Conservation (phyloP, 2,329 filamentous ascomycete genomes). For the Leptographium wingfieldii region DNA sequence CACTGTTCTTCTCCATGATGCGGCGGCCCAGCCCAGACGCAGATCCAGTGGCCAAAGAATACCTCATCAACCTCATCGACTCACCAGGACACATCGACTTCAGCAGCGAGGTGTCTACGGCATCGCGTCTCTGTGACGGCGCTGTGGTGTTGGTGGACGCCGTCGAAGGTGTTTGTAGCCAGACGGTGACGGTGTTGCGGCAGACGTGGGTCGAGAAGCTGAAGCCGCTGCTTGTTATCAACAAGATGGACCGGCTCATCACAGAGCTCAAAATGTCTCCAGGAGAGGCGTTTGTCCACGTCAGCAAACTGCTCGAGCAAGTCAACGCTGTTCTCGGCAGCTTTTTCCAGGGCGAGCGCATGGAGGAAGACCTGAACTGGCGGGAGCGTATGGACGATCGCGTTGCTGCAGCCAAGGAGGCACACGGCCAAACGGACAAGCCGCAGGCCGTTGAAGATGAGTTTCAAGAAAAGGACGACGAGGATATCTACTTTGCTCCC, state of each 20-base stretch:
- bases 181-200: conserved; percentile 90
- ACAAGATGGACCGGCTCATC: conserved; percentile 93
- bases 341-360: conserved; percentile 94
- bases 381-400: conserved; percentile 83
- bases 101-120: conserved; percentile 93
- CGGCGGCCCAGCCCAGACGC: conserved; percentile 58
- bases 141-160: conserved; percentile 91
- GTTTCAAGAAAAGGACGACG: conserved; percentile 87
- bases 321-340: conserved; percentile 95
- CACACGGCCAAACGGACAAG: conserved; percentile 44
- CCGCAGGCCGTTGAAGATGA: conserved; percentile 52
- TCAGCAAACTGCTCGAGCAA: conserved; percentile 83
- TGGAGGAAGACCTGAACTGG: conserved; percentile 98
- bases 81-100: conserved; percentile 98
- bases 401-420: conserved; percentile 46
- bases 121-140: conserved; percentile 85
- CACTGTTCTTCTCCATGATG: conserved; percentile 86
- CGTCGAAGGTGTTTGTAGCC: conserved; percentile 95
- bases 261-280: conserved; percentile 93
- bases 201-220: conserved; percentile 95
- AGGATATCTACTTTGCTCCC: conserved; percentile 94
- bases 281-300: conserved; percentile 74
- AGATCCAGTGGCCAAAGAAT: conserved; percentile 65
- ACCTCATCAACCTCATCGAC: conserved; percentile 94
- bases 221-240: conserved; percentile 88